phyloP scores from a whole-genome alignment of 441 rosid genomes.

The Pelargonium myrrhifolium region DNA sequence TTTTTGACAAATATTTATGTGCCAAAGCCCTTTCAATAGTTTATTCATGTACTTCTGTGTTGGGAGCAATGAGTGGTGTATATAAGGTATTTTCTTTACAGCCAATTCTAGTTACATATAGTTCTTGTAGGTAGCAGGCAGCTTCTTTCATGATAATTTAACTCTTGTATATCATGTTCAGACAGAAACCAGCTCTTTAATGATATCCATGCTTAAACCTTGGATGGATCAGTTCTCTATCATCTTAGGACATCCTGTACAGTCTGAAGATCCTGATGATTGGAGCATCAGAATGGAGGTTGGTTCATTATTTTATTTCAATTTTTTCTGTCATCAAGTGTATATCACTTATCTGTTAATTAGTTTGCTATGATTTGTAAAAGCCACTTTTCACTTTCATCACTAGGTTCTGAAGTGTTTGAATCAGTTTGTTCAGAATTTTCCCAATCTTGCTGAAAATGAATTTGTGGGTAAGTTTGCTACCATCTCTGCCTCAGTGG shows the following conservation, averaged over 20 bases:
- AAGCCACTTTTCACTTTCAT: conserved; percentile 10
- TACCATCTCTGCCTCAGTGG: background rate
- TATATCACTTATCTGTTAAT: background rate
- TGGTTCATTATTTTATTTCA: conserved; percentile 21
- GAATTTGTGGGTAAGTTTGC: conserved; percentile 60
- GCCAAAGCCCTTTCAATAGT: conserved; percentile 80
- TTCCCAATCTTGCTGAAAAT: conserved; percentile 54
- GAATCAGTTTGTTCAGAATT: conserved; percentile 86
- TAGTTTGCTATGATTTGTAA: conserved; percentile 9
- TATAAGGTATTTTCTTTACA: conserved; percentile 47
- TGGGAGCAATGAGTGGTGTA: conserved; percentile 82
- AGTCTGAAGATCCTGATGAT: conserved; percentile 86
- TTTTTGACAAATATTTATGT: conserved; percentile 57
- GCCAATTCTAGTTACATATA: conserved; percentile 11
- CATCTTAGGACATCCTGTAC: conserved; percentile 65
- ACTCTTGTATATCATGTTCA: conserved; percentile 40
- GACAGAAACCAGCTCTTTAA: conserved; percentile 59
- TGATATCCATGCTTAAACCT: conserved; percentile 54
- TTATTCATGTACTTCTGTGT: conserved; percentile 70
- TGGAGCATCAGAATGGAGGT: conserved; percentile 97
- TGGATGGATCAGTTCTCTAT: conserved; percentile 72
- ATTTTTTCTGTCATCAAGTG: conserved; percentile 9
- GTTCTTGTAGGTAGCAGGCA: conserved; percentile 19
- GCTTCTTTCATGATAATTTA: conserved; percentile 27
- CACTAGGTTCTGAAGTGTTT: conserved; percentile 80